Percentiles rank a stretch among this genome's conserved stretches.
These are phyloP conservation scores for Udeniomyces megalosporus DNA, from an alignment of 768 basidiomycete genomes.

Conservation along the genomic window DNA sequence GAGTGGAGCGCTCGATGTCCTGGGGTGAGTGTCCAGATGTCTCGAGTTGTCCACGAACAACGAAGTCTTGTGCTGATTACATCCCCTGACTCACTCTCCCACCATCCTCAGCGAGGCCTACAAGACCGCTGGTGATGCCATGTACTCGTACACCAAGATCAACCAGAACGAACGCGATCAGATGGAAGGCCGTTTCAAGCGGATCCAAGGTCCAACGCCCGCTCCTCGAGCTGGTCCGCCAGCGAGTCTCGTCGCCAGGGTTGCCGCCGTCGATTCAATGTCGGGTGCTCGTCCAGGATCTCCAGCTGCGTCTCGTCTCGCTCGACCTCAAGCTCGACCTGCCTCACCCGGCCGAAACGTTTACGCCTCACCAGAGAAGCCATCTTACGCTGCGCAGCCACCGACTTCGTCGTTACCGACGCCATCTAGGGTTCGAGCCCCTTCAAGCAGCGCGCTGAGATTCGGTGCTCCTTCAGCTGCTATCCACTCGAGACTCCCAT, in stretches of 20 bases:
- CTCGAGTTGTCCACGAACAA: too few relatives aligned
- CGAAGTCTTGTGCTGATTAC: not conserved
- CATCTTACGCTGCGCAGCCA: not conserved
- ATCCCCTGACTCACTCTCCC: not conserved
- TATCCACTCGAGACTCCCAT: not conserved
- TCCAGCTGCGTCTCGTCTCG: not conserved
- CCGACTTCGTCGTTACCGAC: not conserved
- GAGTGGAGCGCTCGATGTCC: conserved; percentile 62
- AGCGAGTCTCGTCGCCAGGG: not conserved
- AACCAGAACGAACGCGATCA: conserved; percentile 80
- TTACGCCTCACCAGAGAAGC: conserved; percentile 8
- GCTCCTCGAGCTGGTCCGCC: not conserved
- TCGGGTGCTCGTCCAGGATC: not conserved
- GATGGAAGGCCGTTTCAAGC: conserved; percentile 61
- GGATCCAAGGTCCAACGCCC: conserved; percentile 10
- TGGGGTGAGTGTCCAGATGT: conserved; percentile 45
- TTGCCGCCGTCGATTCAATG: conserved; percentile 2
- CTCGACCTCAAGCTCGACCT: not conserved
- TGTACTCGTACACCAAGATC: conserved; percentile 58
- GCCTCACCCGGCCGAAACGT: not conserved
- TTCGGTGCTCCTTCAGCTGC: conserved; percentile 11
- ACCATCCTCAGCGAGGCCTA: conserved; percentile 52
- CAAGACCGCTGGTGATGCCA: conserved; percentile 62
- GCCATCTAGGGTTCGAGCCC: not conserved
- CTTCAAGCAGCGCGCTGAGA: not conserved